phyloP scores from a whole-genome alignment of 371 early-diverging fungal species.

The Conidiobolus coronatus region DNA sequence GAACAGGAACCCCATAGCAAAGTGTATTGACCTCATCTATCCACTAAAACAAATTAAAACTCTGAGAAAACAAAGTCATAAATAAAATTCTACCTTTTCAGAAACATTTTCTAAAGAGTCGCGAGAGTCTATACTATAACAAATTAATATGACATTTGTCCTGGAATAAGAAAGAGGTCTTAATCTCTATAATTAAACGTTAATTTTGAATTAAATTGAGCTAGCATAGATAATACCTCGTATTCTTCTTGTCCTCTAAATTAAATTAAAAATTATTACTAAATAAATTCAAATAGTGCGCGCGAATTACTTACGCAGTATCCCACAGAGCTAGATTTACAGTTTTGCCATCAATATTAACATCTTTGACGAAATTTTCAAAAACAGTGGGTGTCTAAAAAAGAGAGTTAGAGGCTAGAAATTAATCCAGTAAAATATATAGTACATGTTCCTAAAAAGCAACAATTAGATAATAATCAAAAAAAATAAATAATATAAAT shows the following conservation, averaged over 20 bases:
- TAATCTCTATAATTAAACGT: slow-evolving; percentile 44
- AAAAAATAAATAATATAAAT: too few species aligned
- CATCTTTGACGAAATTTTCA: slow-evolving; percentile 34
- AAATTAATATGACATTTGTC: slow-evolving; percentile 71
- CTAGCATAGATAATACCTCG: slow-evolving; percentile 18
- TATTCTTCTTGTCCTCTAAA: slow-evolving; percentile 66
- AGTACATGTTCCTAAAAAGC: slow-evolving; percentile 3
- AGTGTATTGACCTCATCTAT: slow-evolving; percentile 44
- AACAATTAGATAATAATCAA: too few species aligned
- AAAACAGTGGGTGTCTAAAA: slow-evolving; percentile 41
- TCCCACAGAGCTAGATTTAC: slow-evolving; percentile 39
- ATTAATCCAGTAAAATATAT: not conserved
- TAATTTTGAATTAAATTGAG: not conserved
- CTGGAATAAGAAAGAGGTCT: slow-evolving; percentile 81
- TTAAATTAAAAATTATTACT: too few species aligned
- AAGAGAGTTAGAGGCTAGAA: not conserved
- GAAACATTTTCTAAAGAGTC: slow-evolving; percentile 72
- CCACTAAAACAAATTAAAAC: slow-evolving; percentile 46
- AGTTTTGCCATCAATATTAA: slow-evolving; percentile 28
- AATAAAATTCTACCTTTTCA: slow-evolving; percentile 22
- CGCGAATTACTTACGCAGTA: slow-evolving; percentile 48
- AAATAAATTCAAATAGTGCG: too few species aligned
- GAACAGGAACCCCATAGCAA: slow-evolving; percentile 39
- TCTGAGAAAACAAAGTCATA: slow-evolving; percentile 2
- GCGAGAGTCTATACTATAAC: slow-evolving; percentile 62